Conservation (phyloP, 495 filamentous ascomycete species). For the Pyrenula massariospora region DNA sequence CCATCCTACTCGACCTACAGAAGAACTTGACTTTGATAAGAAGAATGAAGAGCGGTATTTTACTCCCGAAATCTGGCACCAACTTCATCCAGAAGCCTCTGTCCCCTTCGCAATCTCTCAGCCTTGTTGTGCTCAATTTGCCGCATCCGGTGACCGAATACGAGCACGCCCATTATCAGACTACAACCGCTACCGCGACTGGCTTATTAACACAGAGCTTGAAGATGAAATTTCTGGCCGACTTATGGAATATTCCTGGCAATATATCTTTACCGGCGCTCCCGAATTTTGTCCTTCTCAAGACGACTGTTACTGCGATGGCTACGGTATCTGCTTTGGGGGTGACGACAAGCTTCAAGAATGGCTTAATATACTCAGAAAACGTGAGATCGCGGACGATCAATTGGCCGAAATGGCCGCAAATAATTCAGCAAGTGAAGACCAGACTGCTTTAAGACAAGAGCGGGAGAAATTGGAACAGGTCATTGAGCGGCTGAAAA, state of each 20-base stretch:
- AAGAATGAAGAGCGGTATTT: constrained; percentile 1
- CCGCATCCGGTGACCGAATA: constrained; percentile 40
- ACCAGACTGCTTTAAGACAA: neutral
- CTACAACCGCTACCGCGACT: constrained; percentile 41
- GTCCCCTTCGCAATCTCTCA: constrained; percentile 21
- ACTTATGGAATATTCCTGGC: constrained; percentile 63
- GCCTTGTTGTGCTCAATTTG: constrained; percentile 62
- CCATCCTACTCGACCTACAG: constrained; percentile 12
- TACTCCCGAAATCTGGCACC: neutral
- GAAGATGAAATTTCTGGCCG: constrained; percentile 42
- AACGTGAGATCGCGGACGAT: neutral
- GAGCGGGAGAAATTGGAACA: neutral
- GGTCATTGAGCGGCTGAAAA: neutral
- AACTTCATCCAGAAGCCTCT: constrained; percentile 23
- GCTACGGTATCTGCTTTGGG: constrained; percentile 16
- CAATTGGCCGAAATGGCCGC: neutral
- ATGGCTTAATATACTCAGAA: neutral
- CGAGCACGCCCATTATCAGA: constrained; percentile 27
- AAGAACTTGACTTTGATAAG: constrained; percentile 1
- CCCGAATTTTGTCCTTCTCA: constrained; percentile 21
- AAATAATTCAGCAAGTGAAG: neutral
- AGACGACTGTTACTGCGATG: constrained; percentile 26
- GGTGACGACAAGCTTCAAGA: neutral
- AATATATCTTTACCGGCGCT: constrained; percentile 25
- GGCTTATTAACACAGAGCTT: constrained; percentile 47